phyloP scores from a whole-genome alignment of 768 basidiomycete genomes.

The Tylopilus balloui region DNA sequence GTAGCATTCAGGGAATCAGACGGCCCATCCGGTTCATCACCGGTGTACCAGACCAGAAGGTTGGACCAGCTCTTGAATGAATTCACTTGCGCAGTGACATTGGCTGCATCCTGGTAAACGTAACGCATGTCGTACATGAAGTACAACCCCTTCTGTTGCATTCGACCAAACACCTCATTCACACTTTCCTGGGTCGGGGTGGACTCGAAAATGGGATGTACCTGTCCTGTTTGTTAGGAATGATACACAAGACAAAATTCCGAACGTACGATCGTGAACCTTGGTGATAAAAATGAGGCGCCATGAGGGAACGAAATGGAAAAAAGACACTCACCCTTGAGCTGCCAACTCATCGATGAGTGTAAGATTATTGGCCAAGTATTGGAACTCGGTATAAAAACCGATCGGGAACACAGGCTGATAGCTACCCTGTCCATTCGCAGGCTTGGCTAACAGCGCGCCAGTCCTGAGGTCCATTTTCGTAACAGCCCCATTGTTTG shows the following conservation, averaged over 20 bases:
- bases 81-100: conserved; percentile 63
- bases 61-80: conserved; percentile 62
- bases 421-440: conserved; percentile 44
- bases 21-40: conserved; percentile 69
- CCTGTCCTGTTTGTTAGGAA: conserved; percentile 29
- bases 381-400: conserved; percentile 42
- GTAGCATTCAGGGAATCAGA: conserved; percentile 60
- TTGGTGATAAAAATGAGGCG: neutral
- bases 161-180: conserved; percentile 51
- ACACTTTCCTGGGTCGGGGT: conserved; percentile 46
- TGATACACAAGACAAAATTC: neutral
- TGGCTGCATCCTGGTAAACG: conserved; percentile 57
- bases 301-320: neutral
- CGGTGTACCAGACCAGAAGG: conserved; percentile 68
- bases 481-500: conserved; percentile 45
- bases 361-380: conserved; percentile 14
- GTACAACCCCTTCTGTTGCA: conserved; percentile 60
- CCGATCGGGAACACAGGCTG: conserved; percentile 46
- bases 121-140: conserved; percentile 82
- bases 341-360: conserved; percentile 31
- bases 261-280: conserved; percentile 29
- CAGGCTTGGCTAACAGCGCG: conserved; percentile 46
- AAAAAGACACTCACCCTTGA: conserved; percentile 21
- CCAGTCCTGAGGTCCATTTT: conserved; percentile 61
- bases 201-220: conserved; percentile 69